Base-by-base conservation (phyloP, 2,329 filamentous ascomycete genomes). In the Escovopsis weberi region DNA sequence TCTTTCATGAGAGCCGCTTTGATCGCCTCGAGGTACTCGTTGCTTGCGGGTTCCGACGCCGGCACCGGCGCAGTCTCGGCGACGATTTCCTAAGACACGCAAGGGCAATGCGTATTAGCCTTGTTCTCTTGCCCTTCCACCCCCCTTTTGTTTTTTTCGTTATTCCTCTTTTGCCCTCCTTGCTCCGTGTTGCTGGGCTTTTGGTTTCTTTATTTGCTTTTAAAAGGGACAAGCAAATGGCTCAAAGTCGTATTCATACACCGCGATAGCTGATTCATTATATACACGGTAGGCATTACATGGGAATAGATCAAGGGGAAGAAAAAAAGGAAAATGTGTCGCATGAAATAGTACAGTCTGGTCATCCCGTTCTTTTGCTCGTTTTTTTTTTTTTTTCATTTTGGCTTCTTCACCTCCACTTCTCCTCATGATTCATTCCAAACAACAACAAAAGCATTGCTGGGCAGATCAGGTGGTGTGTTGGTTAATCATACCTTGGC, bases 21-120 rank as follows among this genome's bases (percentile, higher is more conserved):
- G 55, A 95, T 95, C 54, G 79, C 79, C 43, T 75, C 69, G 37
- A 94, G 72, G 55, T 83, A 75, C 50, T 84, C 68, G 57, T 78
- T 75, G 55, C 75, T 72, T 39, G 65, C 64, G 12, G 51, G 46
- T 47, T 47, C 41, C 28, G 28, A 32, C 8, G 28, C 28, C 28
- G 28, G 28, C 28, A 11, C 28, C 28, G 28, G 28, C 11, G 28
- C 28, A 11, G 28, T 32, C 28, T 32, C 11, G 37, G 41, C 42
- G 26, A 43, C 51, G 33, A 45, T 46, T 42, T 52, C 44, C 44
- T 48, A 52, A 47, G 36, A 44, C n/a, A 18, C n/a, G 12, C 18
- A 33, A 32, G 26, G 15, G 38, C 23, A 51, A 41, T 50, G 50
- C 43, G 37, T 39, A 47, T 57, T 46, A 58, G 53, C 49, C 43